Percentiles rank a stretch among this genome's conserved stretches.
These are phyloP conservation scores for Aspergillus leporis DNA, from an alignment of 495 filamentous ascomycete species.

Conservation along the genomic window DNA sequence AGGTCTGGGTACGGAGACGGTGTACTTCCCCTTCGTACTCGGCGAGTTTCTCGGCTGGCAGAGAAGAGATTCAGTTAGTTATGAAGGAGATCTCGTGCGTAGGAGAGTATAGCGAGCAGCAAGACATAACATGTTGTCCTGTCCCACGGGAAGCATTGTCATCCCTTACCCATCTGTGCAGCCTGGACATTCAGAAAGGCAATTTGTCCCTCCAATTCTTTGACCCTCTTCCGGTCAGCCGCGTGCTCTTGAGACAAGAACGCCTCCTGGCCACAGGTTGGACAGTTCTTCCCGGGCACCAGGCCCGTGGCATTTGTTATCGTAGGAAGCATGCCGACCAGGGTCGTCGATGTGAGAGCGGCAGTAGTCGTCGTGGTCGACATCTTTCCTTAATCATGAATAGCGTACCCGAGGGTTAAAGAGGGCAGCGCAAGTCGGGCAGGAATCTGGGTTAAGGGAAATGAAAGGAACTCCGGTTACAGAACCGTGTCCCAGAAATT, in stretches of 20 bases:
- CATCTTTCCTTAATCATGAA: constrained; percentile 20
- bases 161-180: constrained; percentile 62
- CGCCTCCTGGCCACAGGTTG: constrained; percentile 48
- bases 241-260: constrained; percentile 28
- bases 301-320: constrained; percentile 31
- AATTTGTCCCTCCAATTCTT: constrained; percentile 81
- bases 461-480: constrained; percentile 15
- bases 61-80: constrained; percentile 8
- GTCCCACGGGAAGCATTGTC: not conserved
- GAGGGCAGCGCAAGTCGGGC: not conserved
- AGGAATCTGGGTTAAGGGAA: constrained; percentile 10
- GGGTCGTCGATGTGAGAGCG: constrained; percentile 35
- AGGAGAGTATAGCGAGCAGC: constrained; percentile 6
- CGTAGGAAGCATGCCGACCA: constrained; percentile 34
- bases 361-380: constrained; percentile 33
- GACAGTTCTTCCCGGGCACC: constrained; percentile 40
- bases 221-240: constrained; percentile 64
- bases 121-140: not conserved
- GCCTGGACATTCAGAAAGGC: constrained; percentile 72
- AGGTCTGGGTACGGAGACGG: constrained; percentile 55
- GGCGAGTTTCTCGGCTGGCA: constrained; percentile 71
- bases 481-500: constrained; percentile 12
- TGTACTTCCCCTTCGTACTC: constrained; percentile 93
- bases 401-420: not conserved
- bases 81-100: constrained; percentile 3